These are phyloP conservation scores for Pseudocercospora fuligena DNA, from an alignment of 2,329 filamentous ascomycete genomes.

Conservation along the genomic window DNA sequence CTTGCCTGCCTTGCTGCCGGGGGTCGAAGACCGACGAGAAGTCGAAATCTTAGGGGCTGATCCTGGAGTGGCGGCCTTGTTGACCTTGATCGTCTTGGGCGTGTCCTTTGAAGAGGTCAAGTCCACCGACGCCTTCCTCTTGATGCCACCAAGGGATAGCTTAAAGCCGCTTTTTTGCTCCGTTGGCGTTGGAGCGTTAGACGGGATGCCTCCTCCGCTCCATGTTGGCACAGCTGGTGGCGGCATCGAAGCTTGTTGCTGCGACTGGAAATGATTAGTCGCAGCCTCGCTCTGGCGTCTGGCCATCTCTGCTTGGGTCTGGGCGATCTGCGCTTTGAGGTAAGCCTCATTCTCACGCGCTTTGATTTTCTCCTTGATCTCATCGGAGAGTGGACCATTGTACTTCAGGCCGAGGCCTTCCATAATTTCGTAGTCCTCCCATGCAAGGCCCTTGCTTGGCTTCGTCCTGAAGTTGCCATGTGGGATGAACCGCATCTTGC, in stretches of 20 bases:
- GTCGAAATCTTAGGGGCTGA: constrained; percentile 17
- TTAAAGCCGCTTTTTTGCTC: constrained; percentile 35
- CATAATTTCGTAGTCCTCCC: constrained; percentile 38
- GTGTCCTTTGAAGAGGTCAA: constrained; percentile 29
- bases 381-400: constrained; percentile 35
- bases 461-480: constrained; percentile 33
- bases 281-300: constrained; percentile 14
- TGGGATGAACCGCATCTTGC: constrained; percentile 42
- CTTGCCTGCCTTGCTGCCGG: constrained; percentile 20
- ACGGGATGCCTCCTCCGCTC: background rate
- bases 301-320: constrained; percentile 16
- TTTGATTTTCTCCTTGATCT: constrained; percentile 20
- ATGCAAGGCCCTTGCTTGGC: constrained; percentile 35
- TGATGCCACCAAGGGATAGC: constrained; percentile 32
- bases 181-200: constrained; percentile 20
- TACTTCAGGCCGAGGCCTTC: constrained; percentile 38
- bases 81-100: constrained; percentile 36
- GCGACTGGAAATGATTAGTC: constrained; percentile 20
- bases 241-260: constrained; percentile 18
- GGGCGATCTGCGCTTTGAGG: constrained; percentile 20
- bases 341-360: constrained; percentile 17
- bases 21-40: constrained; percentile 11
- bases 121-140: constrained; percentile 36
- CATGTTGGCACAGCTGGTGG: constrained; percentile 17
- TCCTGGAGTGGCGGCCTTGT: constrained; percentile 27